Conservation (phyloP, 1,139 yeast species). For the Taphrina deformans region DNA sequence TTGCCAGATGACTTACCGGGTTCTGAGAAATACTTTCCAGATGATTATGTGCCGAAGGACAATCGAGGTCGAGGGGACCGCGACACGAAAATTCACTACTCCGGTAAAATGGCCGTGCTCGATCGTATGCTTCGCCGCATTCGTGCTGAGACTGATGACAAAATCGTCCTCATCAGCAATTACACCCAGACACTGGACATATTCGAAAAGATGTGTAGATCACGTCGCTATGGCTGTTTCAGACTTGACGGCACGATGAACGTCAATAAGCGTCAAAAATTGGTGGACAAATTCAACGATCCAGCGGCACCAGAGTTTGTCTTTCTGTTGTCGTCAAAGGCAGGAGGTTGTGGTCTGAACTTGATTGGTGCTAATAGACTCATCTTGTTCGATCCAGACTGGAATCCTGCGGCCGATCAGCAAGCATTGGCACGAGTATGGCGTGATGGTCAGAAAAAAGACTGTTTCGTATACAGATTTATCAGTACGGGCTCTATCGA, state of each 20-base stretch:
- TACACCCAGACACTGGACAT: constrained; percentile 92
- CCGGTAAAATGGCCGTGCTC: constrained; percentile 59
- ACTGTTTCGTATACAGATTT: constrained; percentile 89
- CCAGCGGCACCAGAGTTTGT: constrained; percentile 88
- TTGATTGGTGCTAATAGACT: constrained; percentile 93
- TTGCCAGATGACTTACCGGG: constrained; percentile 78
- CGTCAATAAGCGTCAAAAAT: constrained; percentile 86
- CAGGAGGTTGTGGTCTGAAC: constrained; percentile 99
- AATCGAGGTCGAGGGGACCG: constrained; percentile 57
- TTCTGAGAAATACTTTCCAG: constrained; percentile 61
- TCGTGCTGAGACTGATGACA: constrained; percentile 79
- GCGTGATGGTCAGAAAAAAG: constrained; percentile 99
- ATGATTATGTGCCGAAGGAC: constrained; percentile 58
- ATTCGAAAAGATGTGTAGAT: constrained; percentile 80
- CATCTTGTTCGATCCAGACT: constrained; percentile 89
- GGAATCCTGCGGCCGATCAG: constrained; percentile 99
- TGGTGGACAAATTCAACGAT: constrained; percentile 87
- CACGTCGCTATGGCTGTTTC: constrained; percentile 69
- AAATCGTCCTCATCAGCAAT: constrained; percentile 89
- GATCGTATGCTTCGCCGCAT: constrained; percentile 70
- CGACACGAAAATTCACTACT: constrained; percentile 61
- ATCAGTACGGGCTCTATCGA: constrained; percentile 94
- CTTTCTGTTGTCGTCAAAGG: constrained; percentile 86
- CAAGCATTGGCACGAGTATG: constrained; percentile 97
- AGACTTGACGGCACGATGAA: constrained; percentile 91